Conservation (phyloP, 2,329 filamentous ascomycete species). For the Penicillium sp. region DNA sequence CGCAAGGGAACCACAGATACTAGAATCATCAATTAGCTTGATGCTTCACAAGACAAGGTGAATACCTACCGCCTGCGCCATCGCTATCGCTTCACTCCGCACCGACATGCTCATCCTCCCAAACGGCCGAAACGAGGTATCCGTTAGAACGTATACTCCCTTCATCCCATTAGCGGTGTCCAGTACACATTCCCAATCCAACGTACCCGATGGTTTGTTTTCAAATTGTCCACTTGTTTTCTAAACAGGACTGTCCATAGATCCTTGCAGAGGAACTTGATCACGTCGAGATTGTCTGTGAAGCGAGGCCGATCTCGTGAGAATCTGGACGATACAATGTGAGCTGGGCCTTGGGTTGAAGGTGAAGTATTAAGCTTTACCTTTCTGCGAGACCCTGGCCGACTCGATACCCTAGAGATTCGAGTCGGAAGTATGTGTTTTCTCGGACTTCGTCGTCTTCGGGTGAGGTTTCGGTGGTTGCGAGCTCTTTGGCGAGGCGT, state of each 20-base stretch:
- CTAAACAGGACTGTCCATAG: slow-evolving; percentile 90
- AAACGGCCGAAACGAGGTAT: slow-evolving; percentile 85
- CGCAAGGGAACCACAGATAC: slow-evolving; percentile 95
- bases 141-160: slow-evolving; percentile 94
- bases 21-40: slow-evolving; percentile 32
- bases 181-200: background rate
- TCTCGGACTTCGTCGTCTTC: slow-evolving; percentile 71
- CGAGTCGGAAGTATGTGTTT: slow-evolving; percentile 76
- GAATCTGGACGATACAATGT: slow-evolving; percentile 26
- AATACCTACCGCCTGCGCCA: slow-evolving; percentile 68
- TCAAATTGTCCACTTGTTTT: slow-evolving; percentile 97
- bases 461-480: slow-evolving; percentile 25
- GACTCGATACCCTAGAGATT: slow-evolving; percentile 82
- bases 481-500: slow-evolving; percentile 69
- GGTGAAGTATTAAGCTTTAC: slow-evolving; percentile 41
- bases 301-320: slow-evolving; percentile 71
- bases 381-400: slow-evolving; percentile 88
- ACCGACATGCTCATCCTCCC: slow-evolving; percentile 80
- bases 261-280: slow-evolving; percentile 98
- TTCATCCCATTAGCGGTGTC: slow-evolving; percentile 28
- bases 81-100: slow-evolving; percentile 64
- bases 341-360: background rate
- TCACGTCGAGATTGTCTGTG: slow-evolving; percentile 86
- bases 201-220: slow-evolving; percentile 85
- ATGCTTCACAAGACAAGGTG: background rate